Base-by-base conservation (phyloP, 75 land plant species). In the Sequoia sempervirens region DNA sequence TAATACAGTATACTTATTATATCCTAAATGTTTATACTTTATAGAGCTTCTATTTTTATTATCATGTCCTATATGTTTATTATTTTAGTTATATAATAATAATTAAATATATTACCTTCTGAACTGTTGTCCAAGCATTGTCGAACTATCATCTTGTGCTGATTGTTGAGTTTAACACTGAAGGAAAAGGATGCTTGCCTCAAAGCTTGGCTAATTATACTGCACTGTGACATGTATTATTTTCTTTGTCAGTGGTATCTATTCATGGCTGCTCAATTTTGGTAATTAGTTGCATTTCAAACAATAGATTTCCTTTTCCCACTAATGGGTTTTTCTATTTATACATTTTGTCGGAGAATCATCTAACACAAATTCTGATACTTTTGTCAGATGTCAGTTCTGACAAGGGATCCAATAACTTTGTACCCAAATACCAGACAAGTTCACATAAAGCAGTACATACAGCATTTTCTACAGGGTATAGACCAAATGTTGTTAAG, bases 401-500 rank as follows among this genome's bases (percentile, higher is more conserved):
- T 26, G 82, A 30, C 18, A 47, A 38, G 28, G 82, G n/a, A 3
- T 20, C 82, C 20, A 41, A 81, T 43, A 81, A 34, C 8, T 32
- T 4, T 50, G 40, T 81, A 4, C 23, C 18, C 13, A 23, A 52
- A 50, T 32, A 20, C 13, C 38, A 53, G 40, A 50, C 37, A 32
- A 50, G 37, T 41, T 81, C 83, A 64, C 34, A 40, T 7, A 36
- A 40, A 45, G 45, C 75, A 40, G 30, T 36, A 23, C 14, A 38
- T 3, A 75, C 23, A 14, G 75, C 45, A 7, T 82, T 43, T 36
- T n/a, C 83, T 69, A 12, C 12, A 43, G 47, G 34, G 40, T 58
- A 46, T 13, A 53, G 17, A 37, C 78, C 82, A 36, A 87, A 74
- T 80, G 53, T 83, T n/a, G 83, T 88, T 14, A 73, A 83, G n/a